Evolutionary conservation across 495 filamentous ascomycete genomes (phyloP), one percentile per base, ranked within the genome.

Genomic region (Penicillium salamii): DNA sequence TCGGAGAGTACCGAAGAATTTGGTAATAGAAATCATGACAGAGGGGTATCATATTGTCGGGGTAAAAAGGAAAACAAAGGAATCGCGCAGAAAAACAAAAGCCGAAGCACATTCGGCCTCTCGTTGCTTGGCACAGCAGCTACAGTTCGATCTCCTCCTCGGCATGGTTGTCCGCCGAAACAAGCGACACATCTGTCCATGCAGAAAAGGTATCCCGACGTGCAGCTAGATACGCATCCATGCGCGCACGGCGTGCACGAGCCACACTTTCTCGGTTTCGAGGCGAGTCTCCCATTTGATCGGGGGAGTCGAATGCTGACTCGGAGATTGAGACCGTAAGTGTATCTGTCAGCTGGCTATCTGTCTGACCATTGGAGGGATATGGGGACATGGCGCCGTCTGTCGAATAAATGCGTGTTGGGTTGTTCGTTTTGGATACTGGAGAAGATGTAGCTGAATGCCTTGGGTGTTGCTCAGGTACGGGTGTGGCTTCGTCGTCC

Each of bases 101-200:
- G n/a, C n/a, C n/a, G 23, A 26, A 8, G 8, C 23, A 26, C 23
- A 26, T 4, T 26, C 8, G 3, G 23, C 23, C 23, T 4, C 23
- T 26, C 23, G 3, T 26, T 26, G 23, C 23, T 26, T 26, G 4
- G 23, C 23, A 26, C 4, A 26, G 23, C 4, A 26, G 23, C 23
- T 50, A 79, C n/a, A 81, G 53, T 49, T 81, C 78, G 40, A 69
- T 49, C 57, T 80, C 78, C 43, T 69, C 66, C 41, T 76, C 69
- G 0, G 67, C 59, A 54, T 80, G 78, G 49, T 75, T 72, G 51
- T 69, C 58, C 12, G 73, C 69, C 21, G 78, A 80, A 38, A 77
- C 54, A 23, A 79, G 58, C 13, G 72, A 63, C 15, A 75, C 50
- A 18, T 69, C 62, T 31, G 61, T 61, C 78, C 78, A 81, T 1